Percentiles rank a stretch among this genome's conserved stretches.
These are phyloP conservation scores for Moesziomyces sp. DNA, from an alignment of 1,284 basidiomycete genomes.

Conservation along the genomic window DNA sequence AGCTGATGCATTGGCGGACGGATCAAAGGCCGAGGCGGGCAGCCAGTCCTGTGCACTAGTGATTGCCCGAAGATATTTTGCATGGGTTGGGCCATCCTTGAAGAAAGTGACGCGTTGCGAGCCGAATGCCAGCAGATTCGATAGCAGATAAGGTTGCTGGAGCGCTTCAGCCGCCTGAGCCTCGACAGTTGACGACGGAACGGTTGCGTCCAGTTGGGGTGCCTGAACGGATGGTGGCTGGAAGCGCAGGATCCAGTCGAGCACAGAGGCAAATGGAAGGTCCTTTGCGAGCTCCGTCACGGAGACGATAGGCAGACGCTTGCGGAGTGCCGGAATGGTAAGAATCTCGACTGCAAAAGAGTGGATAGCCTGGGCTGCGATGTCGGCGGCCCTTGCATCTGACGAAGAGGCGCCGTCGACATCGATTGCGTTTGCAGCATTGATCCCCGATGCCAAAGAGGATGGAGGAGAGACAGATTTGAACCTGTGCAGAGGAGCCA, in stretches of 20 bases:
- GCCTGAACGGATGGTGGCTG: slow-evolving; percentile 4
- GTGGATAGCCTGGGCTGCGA: slow-evolving; percentile 10
- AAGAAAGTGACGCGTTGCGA: slow-evolving; percentile 50
- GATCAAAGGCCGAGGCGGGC: slow-evolving; percentile 19
- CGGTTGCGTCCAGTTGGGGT: not conserved
- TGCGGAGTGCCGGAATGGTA: slow-evolving; percentile 47
- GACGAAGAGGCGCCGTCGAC: slow-evolving; percentile 1
- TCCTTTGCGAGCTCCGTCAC: slow-evolving; percentile 50
- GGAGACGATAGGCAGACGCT: slow-evolving; percentile 42
- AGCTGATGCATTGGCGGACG: not conserved
- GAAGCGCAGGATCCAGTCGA: slow-evolving; percentile 33
- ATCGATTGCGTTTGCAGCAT: slow-evolving; percentile 12
- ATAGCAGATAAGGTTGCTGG: slow-evolving; percentile 45
- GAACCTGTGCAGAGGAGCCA: slow-evolving; percentile 37
- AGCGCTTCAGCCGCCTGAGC: slow-evolving; percentile 22
- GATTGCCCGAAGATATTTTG: slow-evolving; percentile 53
- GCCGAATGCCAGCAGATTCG: slow-evolving; percentile 53
- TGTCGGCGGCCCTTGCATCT: slow-evolving; percentile 4
- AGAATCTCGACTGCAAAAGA: slow-evolving; percentile 43
- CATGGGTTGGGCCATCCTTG: slow-evolving; percentile 35
- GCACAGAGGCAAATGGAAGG: slow-evolving; percentile 50
- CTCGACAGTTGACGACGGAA: slow-evolving; percentile 1
- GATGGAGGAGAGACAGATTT: slow-evolving; percentile 4
- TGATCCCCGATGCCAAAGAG: slow-evolving; percentile 1
- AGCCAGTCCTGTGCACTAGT: slow-evolving; percentile 57